Evolutionary conservation across 2,329 filamentous ascomycete genomes (phyloP).

Genomic region (Lasiodiplodia sp.): DNA sequence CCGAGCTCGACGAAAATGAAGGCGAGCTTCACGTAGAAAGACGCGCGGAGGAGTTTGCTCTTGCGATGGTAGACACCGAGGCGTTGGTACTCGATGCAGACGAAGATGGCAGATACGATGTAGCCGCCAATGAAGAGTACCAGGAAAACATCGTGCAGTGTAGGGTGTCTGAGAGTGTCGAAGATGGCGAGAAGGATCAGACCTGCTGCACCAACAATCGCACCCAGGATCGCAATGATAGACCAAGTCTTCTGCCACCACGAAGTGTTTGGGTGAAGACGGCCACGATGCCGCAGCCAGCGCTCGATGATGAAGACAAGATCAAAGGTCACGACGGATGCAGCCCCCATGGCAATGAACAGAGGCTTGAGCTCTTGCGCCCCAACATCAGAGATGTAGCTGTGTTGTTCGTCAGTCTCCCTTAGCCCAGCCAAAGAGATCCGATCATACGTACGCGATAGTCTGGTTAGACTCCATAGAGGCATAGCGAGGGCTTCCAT

Average conservation of each 20-base stretch:
- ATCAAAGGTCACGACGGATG: conserved; percentile 82
- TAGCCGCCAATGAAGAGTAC: conserved; percentile 86
- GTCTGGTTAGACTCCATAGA: conserved; percentile 66
- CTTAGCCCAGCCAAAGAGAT: too few relatives aligned
- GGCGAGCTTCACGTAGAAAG: conserved; percentile 85
- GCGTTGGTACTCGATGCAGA: conserved; percentile 88
- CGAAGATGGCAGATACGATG: conserved; percentile 82
- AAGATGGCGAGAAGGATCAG: conserved; percentile 86
- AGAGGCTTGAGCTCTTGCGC: conserved; percentile 73
- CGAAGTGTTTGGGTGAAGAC: conserved; percentile 77
- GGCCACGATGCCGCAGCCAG: conserved; percentile 82
- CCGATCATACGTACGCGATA: conserved; percentile 70
- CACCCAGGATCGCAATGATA: conserved; percentile 68
- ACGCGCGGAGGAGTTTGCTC: conserved; percentile 74
- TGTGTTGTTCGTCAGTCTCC: not conserved
- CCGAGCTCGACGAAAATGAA: conserved; percentile 84
- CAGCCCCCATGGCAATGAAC: conserved; percentile 74
- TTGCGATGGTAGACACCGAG: conserved; percentile 81
- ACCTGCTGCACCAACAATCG: conserved; percentile 77
- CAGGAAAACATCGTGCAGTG: conserved; percentile 78
- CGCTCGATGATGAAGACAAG: conserved; percentile 81
- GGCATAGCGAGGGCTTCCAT: conserved; percentile 63
- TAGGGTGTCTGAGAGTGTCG: conserved; percentile 74
- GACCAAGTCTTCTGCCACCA: conserved; percentile 68
- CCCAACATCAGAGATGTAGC: conserved; percentile 58